Evolutionary conservation across 257 asterid species (phyloP), one percentile per base, ranked within the genome.

Genomic region (Solanum tarapatanum): DNA sequence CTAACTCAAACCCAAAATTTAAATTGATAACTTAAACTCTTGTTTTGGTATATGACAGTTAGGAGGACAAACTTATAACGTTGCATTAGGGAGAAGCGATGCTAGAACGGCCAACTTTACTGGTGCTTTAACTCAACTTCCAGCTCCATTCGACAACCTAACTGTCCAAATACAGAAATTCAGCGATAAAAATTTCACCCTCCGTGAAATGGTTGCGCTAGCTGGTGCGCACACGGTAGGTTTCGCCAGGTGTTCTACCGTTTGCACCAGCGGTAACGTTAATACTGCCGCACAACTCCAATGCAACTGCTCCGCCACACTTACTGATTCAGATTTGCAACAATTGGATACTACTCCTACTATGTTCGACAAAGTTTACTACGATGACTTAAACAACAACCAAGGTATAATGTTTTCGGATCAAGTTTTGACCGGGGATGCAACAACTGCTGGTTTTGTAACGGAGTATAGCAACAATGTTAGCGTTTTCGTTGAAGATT

Each of bases 321-420:
- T 24, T 1, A 70, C 58, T 14, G 11, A 72, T 13, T 43, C 88
- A 1, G 11, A 62, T 32, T 45, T 86, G 84, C 73, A 70, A 43
- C 73, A 62, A 6, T 62, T 86, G 84, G 88, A 86, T 14, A 58
- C 28, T 26, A 86, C 88, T 45, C 88, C 88, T 12, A 4, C 19
- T 4, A 13, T 24, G 7, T 86, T 70, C 69, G 88, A 86, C 88
- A 58, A 33, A 48, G 70, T 17, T 7, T 86, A 68, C 66, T 86
- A 48, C 73, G n/a, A 75, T 23, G 35, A 51, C 30, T 58, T 86
- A n/a, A 77, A 75, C 36, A 72, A 2, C 36, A 77, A 62, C 17
- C 88, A 48, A n/a, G 84, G 88, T 1, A 75, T 86, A 70, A 24
- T 86, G 48, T 86, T 86, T 8, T 86, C 88, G 11, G 88, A 86